A percentile compares a stretch with the other conserved stretches of the same genome.
These are phyloP conservation scores for Ophiostoma perfectum DNA, from an alignment of 2,329 filamentous ascomycete genomes.

Conservation along the genomic window DNA sequence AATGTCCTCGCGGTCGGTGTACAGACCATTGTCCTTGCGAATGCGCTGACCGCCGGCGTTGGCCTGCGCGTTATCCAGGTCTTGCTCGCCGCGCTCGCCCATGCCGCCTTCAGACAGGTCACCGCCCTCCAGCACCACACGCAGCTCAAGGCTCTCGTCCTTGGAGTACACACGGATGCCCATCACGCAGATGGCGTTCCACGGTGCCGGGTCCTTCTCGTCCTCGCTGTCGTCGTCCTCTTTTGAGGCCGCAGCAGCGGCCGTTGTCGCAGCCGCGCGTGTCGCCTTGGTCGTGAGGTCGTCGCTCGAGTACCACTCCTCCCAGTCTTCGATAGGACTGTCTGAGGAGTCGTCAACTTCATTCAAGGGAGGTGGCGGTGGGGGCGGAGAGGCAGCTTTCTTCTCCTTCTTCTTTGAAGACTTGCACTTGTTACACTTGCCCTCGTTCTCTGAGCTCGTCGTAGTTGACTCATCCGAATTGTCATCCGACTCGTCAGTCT, in stretches of 20 bases:
- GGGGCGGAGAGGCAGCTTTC: constrained; percentile 18
- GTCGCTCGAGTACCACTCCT: constrained; percentile 54
- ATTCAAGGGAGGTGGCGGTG: constrained; percentile 15
- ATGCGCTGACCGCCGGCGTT: constrained; percentile 46
- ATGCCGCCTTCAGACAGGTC: constrained; percentile 51
- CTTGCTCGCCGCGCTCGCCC: constrained; percentile 51
- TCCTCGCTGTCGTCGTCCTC: constrained; percentile 49
- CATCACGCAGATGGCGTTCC: constrained; percentile 59
- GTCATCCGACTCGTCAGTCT: background rate
- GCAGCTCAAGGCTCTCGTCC: constrained; percentile 48
- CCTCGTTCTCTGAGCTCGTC: background rate
- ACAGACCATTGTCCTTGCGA: constrained; percentile 30
- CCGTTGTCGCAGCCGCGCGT: constrained; percentile 30
- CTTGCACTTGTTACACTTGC: background rate
- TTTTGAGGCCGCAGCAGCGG: constrained; percentile 35
- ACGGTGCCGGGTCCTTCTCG: constrained; percentile 52
- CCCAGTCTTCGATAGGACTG: constrained; percentile 55
- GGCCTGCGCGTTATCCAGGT: constrained; percentile 53
- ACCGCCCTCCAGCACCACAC: constrained; percentile 52
- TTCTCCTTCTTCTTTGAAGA: background rate
- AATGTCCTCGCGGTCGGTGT: constrained; percentile 25
- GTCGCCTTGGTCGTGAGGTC: constrained; percentile 46
- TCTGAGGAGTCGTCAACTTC: constrained; percentile 52
- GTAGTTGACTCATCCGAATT: background rate
- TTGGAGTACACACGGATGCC: constrained; percentile 57